phyloP scores from a whole-genome alignment of 2,329 filamentous ascomycete genomes.

The Colletotrichum viniferum region DNA sequence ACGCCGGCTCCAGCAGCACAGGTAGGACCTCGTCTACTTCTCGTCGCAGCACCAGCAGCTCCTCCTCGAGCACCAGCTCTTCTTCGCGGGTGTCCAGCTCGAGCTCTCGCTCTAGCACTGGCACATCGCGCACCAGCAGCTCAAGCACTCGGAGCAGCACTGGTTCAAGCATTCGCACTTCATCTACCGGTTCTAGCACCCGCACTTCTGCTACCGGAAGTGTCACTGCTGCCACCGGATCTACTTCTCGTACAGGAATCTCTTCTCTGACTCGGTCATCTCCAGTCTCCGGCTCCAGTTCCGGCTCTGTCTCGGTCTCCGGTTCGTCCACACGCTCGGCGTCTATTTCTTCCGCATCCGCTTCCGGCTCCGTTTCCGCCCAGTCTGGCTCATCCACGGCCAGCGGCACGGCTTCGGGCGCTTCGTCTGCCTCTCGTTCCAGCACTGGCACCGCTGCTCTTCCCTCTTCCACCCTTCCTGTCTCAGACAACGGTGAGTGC shows the following conservation, averaged over 20 bases:
- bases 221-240: background rate
- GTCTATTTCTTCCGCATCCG: background rate
- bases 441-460: background rate
- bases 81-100: background rate
- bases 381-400: background rate
- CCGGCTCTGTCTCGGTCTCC: background rate
- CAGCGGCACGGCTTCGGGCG: background rate
- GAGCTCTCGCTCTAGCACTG: background rate
- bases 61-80: background rate
- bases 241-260: background rate
- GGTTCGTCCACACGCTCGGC: background rate
- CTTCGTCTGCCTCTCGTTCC: background rate
- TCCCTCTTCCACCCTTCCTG: background rate
- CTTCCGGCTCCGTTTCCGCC: background rate
- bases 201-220: background rate
- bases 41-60: background rate
- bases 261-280: background rate
- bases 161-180: background rate
- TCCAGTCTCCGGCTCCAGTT: background rate
- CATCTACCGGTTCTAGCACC: background rate
- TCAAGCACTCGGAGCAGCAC: background rate
- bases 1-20: background rate
- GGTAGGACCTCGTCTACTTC: background rate
- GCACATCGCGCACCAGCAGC: background rate
- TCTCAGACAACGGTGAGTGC: background rate